These are phyloP conservation scores for Spencermartinsiella ligniputridi DNA, from an alignment of 1,139 yeast species.

Conservation along the genomic window DNA sequence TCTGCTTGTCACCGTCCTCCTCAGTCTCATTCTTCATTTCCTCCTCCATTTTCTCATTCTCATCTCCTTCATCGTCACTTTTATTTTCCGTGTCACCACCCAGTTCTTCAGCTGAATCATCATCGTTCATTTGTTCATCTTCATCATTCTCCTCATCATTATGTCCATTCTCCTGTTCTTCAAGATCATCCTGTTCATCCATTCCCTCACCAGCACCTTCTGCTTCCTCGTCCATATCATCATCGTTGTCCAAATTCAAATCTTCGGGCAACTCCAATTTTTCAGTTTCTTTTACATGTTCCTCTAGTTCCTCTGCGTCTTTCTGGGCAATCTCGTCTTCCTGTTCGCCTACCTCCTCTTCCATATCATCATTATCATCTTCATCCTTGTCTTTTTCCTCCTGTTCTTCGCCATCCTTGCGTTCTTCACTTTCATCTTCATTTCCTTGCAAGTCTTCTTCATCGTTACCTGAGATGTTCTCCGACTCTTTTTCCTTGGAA, in stretches of 20 bases:
- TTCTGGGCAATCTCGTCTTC: constrained; percentile 86
- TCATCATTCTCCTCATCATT: constrained; percentile 26
- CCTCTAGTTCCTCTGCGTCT: constrained; percentile 48
- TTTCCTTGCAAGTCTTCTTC: constrained; percentile 80
- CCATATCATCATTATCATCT: constrained; percentile 50
- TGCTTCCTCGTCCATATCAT: constrained; percentile 26
- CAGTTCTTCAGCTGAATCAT: constrained; percentile 30
- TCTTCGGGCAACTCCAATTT: constrained; percentile 37
- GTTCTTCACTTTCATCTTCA: constrained; percentile 41
- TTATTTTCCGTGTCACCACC: constrained; percentile 25
- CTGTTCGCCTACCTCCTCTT: constrained; percentile 70
- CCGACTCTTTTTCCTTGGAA: constrained; percentile 56
- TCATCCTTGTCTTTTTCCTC: constrained; percentile 37
- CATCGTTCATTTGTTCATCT: constrained; percentile 30
- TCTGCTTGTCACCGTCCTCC: constrained; percentile 64
- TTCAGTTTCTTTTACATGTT: constrained; percentile 35
- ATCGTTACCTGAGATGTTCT: constrained; percentile 66
- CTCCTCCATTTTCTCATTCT: constrained; percentile 40
- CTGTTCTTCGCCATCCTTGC: constrained; percentile 31
- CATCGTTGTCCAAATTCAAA: constrained; percentile 33
- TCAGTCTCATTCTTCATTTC: constrained; percentile 80
- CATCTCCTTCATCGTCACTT: constrained; percentile 31
- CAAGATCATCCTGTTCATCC: constrained; percentile 30
- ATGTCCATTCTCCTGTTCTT: constrained; percentile 31
- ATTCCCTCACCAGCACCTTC: constrained; percentile 31